These are phyloP conservation scores for Colletotrichum sp. DNA, from an alignment of 2,329 filamentous ascomycete genomes.

Conservation along the genomic window DNA sequence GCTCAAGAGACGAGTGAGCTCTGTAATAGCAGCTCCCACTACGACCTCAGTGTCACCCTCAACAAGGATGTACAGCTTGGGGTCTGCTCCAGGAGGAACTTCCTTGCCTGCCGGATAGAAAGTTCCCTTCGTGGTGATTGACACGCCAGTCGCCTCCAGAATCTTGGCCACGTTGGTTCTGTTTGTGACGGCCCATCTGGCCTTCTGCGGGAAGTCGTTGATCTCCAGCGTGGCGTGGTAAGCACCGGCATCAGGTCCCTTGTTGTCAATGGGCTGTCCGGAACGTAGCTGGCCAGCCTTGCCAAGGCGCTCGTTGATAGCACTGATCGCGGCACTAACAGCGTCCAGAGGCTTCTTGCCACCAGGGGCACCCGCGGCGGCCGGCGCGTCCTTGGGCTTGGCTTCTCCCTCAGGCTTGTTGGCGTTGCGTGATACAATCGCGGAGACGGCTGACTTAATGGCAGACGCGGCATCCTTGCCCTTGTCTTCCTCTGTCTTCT, in stretches of 20 bases:
- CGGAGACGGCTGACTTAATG: slow-evolving; percentile 67
- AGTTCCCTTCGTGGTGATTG: slow-evolving; percentile 95
- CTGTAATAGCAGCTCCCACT: slow-evolving; percentile 87
- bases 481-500: slow-evolving; percentile 75
- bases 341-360: slow-evolving; percentile 78
- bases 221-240: slow-evolving; percentile 98
- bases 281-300: slow-evolving; percentile 88
- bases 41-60: slow-evolving; percentile 96
- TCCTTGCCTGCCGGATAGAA: slow-evolving; percentile 87
- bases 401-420: slow-evolving; percentile 47
- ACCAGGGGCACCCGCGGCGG: slow-evolving; percentile 55
- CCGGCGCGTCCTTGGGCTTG: slow-evolving; percentile 48
- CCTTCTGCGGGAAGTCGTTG: slow-evolving; percentile 99
- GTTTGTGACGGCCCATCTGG: slow-evolving; percentile 97
- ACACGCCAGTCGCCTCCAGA: slow-evolving; percentile 90
- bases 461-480: slow-evolving; percentile 70
- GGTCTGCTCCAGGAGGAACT: slow-evolving; percentile 74
- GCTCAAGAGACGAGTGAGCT: slow-evolving; percentile 85
- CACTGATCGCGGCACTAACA: slow-evolving; percentile 87
- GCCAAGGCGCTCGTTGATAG: slow-evolving; percentile 89
- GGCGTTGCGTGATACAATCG: slow-evolving; percentile 58
- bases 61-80: slow-evolving; percentile 98
- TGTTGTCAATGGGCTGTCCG: slow-evolving; percentile 96
- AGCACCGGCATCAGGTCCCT: slow-evolving; percentile 93
- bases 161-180: slow-evolving; percentile 98